phyloP scores from a whole-genome alignment of 371 early-diverging fungal genomes.

The Apophysomyces variabilis region DNA sequence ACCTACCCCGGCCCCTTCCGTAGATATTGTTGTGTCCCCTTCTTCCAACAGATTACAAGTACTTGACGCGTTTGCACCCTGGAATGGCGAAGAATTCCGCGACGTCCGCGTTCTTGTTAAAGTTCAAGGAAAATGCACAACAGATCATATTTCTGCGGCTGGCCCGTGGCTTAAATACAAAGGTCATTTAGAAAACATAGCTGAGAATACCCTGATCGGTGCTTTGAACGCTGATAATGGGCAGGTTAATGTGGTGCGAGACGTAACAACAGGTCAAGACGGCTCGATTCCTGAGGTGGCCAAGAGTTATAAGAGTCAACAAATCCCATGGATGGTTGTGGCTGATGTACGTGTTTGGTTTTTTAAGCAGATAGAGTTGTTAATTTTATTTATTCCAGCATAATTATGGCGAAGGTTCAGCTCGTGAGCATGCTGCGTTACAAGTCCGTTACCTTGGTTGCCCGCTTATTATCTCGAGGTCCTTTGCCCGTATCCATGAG shows the following conservation, averaged over 20 bases:
- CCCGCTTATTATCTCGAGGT: constrained; percentile 85
- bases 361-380: constrained; percentile 6
- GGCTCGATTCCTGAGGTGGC: constrained; percentile 92
- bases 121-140: constrained; percentile 97
- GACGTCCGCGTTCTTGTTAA: constrained; percentile 83
- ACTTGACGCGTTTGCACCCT: constrained; percentile 80
- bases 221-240: constrained; percentile 93
- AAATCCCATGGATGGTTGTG: constrained; percentile 90
- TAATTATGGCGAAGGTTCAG: constrained; percentile 98
- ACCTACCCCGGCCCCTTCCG: constrained; percentile 59
- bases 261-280: constrained; percentile 69
- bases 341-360: constrained; percentile 69
- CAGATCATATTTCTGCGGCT: constrained; percentile 96
- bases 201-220: constrained; percentile 96
- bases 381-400: constrained; percentile 52
- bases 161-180: constrained; percentile 98
- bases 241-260: constrained; percentile 81
- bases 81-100: constrained; percentile 82
- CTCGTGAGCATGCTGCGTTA: constrained; percentile 97
- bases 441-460: constrained; percentile 94
- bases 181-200: constrained; percentile 96
- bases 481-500: constrained; percentile 98
- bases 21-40: constrained; percentile 71
- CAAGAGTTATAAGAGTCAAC: constrained; percentile 81
- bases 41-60: constrained; percentile 85